Conservation (phyloP, 2,329 filamentous ascomycete species). For the Balansia obtecta region DNA sequence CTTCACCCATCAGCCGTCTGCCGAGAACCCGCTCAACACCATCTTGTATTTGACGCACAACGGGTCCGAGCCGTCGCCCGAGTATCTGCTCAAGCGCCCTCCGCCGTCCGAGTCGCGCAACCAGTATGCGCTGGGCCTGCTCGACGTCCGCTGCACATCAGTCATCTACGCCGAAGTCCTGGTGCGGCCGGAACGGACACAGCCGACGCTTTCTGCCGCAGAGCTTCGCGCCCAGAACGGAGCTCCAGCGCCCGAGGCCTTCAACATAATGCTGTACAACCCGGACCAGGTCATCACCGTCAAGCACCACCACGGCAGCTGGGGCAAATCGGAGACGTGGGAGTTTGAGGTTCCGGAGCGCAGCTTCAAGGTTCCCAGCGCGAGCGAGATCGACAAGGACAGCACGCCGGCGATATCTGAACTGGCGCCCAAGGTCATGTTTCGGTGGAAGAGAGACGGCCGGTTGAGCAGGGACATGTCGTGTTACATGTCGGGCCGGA, state of each 20-base stretch:
- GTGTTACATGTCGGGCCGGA: slow-evolving; percentile 74
- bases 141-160: slow-evolving; percentile 68
- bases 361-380: slow-evolving; percentile 70
- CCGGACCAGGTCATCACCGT: slow-evolving; percentile 74
- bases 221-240: slow-evolving; percentile 59
- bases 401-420: slow-evolving; percentile 30
- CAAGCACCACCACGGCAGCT: slow-evolving; percentile 58
- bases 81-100: slow-evolving; percentile 72
- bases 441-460: slow-evolving; percentile 83
- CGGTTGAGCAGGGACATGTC: slow-evolving; percentile 78
- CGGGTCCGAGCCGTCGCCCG: slow-evolving; percentile 66
- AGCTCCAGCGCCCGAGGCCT: slow-evolving; percentile 51
- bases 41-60: slow-evolving; percentile 53
- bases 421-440: slow-evolving; percentile 61
- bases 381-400: slow-evolving; percentile 65
- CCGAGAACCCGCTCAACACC: slow-evolving; percentile 41
- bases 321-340: slow-evolving; percentile 72
- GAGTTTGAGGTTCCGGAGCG: slow-evolving; percentile 86
- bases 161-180: slow-evolving; percentile 81
- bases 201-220: slow-evolving; percentile 68
- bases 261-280: slow-evolving; percentile 84
- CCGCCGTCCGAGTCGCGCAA: slow-evolving; percentile 57
- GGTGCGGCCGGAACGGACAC: slow-evolving; percentile 73
- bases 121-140: slow-evolving; percentile 76
- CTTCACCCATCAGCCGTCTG: slow-evolving; percentile 40